phyloP scores from a whole-genome alignment of 805 yeast genomes.

The Metschnikowia hibisci region DNA sequence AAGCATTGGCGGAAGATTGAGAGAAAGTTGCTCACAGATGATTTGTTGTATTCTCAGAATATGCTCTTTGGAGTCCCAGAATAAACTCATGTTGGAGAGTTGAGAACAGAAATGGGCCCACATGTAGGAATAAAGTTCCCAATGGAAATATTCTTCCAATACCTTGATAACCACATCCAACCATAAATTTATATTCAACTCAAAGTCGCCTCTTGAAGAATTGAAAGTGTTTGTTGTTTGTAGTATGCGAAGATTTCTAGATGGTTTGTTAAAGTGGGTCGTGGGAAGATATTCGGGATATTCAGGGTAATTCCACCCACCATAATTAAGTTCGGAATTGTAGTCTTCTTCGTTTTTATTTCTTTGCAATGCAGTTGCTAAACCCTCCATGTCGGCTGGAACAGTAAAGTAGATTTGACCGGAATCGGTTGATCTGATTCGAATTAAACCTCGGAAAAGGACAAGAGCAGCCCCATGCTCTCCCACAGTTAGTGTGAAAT shows the following conservation, averaged over 20 bases:
- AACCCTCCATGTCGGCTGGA: constrained; percentile 62
- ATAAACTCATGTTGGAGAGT: constrained; percentile 53
- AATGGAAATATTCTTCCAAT: constrained; percentile 51
- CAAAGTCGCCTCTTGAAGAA: not conserved
- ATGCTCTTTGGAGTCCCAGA: constrained; percentile 37
- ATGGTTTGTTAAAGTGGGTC: constrained; percentile 40
- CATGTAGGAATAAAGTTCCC: constrained; percentile 69
- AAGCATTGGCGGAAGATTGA: constrained; percentile 38
- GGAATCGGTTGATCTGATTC: constrained; percentile 49
- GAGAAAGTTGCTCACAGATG: constrained; percentile 56
- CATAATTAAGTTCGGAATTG: constrained; percentile 9
- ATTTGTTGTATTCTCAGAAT: constrained; percentile 41
- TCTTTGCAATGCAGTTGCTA: constrained; percentile 57
- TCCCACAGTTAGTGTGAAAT: constrained; percentile 31
- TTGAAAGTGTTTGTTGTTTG: not conserved
- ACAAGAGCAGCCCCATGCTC: constrained; percentile 40
- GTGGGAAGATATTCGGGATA: constrained; percentile 45
- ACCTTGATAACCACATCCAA: constrained; percentile 46
- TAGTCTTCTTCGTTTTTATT: constrained; percentile 27
- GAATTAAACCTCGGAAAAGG: constrained; percentile 47
- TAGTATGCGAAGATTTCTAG: constrained; percentile 11
- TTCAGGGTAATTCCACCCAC: constrained; percentile 63
- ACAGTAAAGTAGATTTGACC: constrained; percentile 45
- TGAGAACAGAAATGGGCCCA: constrained; percentile 72
- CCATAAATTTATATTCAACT: constrained; percentile 50